Percentiles rank a stretch among this genome's conserved stretches.
Evolutionary conservation across 306 rosid species (phyloP).

Genomic region (Amphicarpaea edgeworthii): DNA sequence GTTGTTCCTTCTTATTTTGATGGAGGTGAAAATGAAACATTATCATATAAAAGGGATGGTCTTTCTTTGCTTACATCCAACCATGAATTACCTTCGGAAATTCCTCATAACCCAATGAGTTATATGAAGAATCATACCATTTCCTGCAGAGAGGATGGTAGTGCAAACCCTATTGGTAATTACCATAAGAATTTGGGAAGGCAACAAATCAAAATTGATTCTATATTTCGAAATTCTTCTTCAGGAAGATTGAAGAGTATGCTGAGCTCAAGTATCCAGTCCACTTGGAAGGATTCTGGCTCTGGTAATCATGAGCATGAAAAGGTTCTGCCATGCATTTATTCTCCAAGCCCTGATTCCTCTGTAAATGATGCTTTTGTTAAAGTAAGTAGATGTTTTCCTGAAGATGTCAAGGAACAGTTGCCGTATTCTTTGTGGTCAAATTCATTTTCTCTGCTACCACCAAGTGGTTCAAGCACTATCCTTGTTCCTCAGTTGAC

Average conservation of each 20-base stretch:
- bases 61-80: conserved; percentile 64
- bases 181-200: conserved; percentile 47
- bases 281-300: conserved; percentile 50
- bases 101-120: conserved; percentile 43
- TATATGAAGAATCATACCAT: conserved; percentile 51
- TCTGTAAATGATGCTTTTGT: conserved; percentile 71
- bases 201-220: conserved; percentile 46
- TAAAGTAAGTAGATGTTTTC: conserved; percentile 62
- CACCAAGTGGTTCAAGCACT: conserved; percentile 91
- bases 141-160: conserved; percentile 63
- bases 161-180: conserved; percentile 49
- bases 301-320: conserved; percentile 61
- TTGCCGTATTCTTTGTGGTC: conserved; percentile 71
- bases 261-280: conserved; percentile 46
- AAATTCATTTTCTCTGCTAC: conserved; percentile 76
- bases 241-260: conserved; percentile 44
- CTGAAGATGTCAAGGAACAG: conserved; percentile 52
- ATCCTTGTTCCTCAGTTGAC: conserved; percentile 76
- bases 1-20: conserved; percentile 74
- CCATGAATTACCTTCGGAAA: conserved; percentile 44
- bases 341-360: conserved; percentile 70
- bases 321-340: conserved; percentile 76
- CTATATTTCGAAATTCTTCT: conserved; percentile 44
- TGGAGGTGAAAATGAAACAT: conserved; percentile 54
- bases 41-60: conserved; percentile 62